These are phyloP conservation scores for Penicillium tannophilum DNA, from an alignment of 495 filamentous ascomycete genomes.

Conservation along the genomic window DNA sequence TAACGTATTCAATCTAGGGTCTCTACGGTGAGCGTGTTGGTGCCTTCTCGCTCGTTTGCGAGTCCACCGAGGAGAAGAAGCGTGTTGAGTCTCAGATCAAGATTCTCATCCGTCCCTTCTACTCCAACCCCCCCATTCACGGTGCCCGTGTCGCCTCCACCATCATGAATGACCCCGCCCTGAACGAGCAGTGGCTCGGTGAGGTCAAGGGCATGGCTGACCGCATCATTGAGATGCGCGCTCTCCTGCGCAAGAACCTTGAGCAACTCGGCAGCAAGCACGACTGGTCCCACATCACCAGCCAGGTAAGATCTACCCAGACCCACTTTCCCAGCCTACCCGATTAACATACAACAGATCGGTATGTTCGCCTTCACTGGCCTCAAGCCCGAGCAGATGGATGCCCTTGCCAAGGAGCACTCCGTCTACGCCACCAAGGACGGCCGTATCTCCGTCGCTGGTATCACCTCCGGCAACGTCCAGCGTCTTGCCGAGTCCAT, in stretches of 20 bases:
- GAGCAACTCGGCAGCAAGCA: conserved; percentile 93
- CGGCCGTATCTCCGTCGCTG: conserved; percentile 95
- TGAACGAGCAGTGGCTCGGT: conserved; percentile 91
- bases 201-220: conserved; percentile 99
- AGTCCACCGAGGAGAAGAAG: conserved; percentile 86
- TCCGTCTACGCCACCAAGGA: conserved; percentile 98
- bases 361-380: conserved; percentile 99
- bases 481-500: conserved; percentile 92
- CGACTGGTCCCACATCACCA: conserved; percentile 98
- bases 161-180: conserved; percentile 83
- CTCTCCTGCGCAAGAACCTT: conserved; percentile 87
- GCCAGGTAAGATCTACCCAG: conserved; percentile 43
- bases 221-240: conserved; percentile 97
- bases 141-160: conserved; percentile 90
- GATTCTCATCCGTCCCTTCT: conserved; percentile 94
- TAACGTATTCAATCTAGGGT: conserved; percentile 52
- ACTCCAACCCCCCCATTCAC: conserved; percentile 97
- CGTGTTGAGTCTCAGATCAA: conserved; percentile 97
- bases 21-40: conserved; percentile 98
- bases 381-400: conserved; percentile 90
- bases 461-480: conserved; percentile 92
- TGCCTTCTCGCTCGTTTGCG: conserved; percentile 90
- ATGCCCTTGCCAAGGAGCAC: conserved; percentile 89
- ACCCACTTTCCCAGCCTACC: neutral
- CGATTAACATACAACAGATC: conserved; percentile 48